phyloP scores from a whole-genome alignment of 1,284 basidiomycete genomes.

The Cutaneotrichosporon mucoides region DNA sequence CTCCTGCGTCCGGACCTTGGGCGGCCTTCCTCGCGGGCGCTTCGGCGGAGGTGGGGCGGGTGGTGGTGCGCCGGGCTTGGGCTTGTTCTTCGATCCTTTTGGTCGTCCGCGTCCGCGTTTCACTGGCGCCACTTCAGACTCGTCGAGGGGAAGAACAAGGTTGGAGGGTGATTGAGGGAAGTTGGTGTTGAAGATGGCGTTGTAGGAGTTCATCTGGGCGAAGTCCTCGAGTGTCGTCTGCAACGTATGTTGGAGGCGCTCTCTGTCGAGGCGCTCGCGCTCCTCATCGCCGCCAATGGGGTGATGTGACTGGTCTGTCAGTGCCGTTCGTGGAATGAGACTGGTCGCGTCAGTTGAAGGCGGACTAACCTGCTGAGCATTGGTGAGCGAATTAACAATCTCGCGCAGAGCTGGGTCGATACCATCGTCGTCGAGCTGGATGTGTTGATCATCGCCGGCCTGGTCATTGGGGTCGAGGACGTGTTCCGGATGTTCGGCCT shows the following conservation, averaged over 20 bases:
- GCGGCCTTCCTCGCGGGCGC: slow-evolving; percentile 33
- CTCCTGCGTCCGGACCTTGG: slow-evolving; percentile 31
- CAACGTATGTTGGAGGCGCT: slow-evolving; percentile 32
- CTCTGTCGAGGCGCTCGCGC: slow-evolving; percentile 32
- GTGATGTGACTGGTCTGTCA: slow-evolving; percentile 17
- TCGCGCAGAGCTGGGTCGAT: slow-evolving; percentile 44
- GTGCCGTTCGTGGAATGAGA: no score
- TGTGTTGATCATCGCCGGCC: background rate
- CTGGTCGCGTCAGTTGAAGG: no score
- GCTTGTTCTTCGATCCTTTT: slow-evolving; percentile 44
- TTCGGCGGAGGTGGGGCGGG: slow-evolving; percentile 18
- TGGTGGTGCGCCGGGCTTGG: slow-evolving; percentile 19
- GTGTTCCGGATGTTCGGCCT: background rate
- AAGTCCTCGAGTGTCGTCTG: slow-evolving; percentile 39
- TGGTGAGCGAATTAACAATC: slow-evolving; percentile 45
- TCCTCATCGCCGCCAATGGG: slow-evolving; percentile 24
- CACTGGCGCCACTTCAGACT: background rate
- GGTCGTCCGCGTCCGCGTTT: slow-evolving; percentile 41
- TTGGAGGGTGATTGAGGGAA: slow-evolving; percentile 17
- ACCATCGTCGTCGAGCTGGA: slow-evolving; percentile 23
- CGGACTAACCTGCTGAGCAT: slow-evolving; percentile 40
- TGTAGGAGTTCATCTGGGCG: slow-evolving; percentile 16
- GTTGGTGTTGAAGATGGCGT: slow-evolving; percentile 19
- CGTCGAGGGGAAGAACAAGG: slow-evolving; percentile 7
- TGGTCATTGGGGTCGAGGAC: background rate